These are phyloP conservation scores for Fraxinus latifolia DNA, from an alignment of 305 asterid genomes.

Conservation along the genomic window DNA sequence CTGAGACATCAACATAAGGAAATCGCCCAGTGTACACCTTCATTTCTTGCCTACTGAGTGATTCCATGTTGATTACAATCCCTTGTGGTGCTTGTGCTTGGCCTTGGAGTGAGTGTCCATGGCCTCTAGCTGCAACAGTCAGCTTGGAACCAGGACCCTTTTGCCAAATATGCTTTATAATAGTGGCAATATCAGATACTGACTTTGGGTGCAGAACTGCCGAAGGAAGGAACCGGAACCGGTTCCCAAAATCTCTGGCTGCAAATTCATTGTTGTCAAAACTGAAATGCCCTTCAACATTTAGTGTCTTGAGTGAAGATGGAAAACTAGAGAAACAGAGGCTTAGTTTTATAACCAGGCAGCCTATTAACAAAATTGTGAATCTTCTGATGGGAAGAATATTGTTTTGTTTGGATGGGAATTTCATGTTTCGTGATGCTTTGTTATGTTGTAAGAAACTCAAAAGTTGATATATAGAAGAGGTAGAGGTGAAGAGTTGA, in stretches of 20 bases:
- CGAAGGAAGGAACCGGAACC: conserved; percentile 52
- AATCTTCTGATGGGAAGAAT: conserved; percentile 34
- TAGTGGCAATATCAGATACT: conserved; percentile 59
- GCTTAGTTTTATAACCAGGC: conserved; percentile 45
- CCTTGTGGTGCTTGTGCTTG: conserved; percentile 82
- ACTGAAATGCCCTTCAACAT: conserved; percentile 55
- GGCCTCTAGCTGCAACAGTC: conserved; percentile 79
- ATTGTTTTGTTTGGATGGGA: conserved; percentile 34
- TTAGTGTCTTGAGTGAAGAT: conserved; percentile 35
- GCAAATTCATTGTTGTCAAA: conserved; percentile 67
- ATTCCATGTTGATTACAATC: conserved; percentile 68
- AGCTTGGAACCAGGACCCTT: conserved; percentile 62
- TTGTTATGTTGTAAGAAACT: conserved; percentile 21
- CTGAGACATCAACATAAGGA: conserved; percentile 66
- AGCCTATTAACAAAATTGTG: conserved; percentile 40
- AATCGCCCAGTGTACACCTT: conserved; percentile 36
- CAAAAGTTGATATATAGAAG: conserved; percentile 24
- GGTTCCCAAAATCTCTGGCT: conserved; percentile 74
- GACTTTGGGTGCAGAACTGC: conserved; percentile 78
- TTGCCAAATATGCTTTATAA: conserved; percentile 64
- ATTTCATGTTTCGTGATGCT: conserved; percentile 26
- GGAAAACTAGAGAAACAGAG: conserved; percentile 38
- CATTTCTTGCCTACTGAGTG: conserved; percentile 51
- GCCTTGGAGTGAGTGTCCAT: conserved; percentile 74
- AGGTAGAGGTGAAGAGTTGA: conserved; percentile 31